Base-by-base conservation (phyloP, 2,329 filamentous ascomycete species). In the Sclerotinia borealis region DNA sequence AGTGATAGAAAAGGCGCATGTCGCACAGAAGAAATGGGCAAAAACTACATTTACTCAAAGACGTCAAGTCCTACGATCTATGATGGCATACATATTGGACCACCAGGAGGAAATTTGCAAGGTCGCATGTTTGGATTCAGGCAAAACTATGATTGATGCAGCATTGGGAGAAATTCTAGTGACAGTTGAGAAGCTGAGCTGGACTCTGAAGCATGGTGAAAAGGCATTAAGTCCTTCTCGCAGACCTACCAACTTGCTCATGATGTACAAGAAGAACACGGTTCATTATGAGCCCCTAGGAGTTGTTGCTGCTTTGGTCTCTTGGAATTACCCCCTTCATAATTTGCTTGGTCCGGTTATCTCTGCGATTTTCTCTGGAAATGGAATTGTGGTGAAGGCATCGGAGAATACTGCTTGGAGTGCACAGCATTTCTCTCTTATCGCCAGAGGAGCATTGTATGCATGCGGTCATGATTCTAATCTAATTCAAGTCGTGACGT, bases 321-420 rank as follows among this genome's bases (percentile, higher is more conserved):
- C 90, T 74, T 99, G 95, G 95, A 99, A 99, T 79, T 98, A 92
- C 75, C 87, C 91, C 50, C 96, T 98, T 77, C 95, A 99, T 79
- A 99, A 99, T 77, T 81, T 98, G 67, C 85, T 98, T 52, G 92
- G 91, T 0, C 95, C 93, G 17, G 84, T 97, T 68, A 96, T 98
- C 74, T 93, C 91, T 69, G 87, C 91, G 19, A 83, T 98, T 58
- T 98, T 98, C 75, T 83, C 93, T 17, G 95, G 95, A 52, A 97
- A 98, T 74, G 91, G 86, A 59, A 89, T 98, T 68, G 81, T 99
- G 48, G 89, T 98, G 75, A 99, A 99, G 79, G 91, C 90, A 54
- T 96, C 92, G 58, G 95, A 99, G 77, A 91, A 93, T 76, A 98
- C 93, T 0, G 93, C 93, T 61, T 99, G 95, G 95, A 96, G 89